These are phyloP conservation scores for Yamadazyma ubonensis DNA, from an alignment of 805 yeast species.

Conservation along the genomic window DNA sequence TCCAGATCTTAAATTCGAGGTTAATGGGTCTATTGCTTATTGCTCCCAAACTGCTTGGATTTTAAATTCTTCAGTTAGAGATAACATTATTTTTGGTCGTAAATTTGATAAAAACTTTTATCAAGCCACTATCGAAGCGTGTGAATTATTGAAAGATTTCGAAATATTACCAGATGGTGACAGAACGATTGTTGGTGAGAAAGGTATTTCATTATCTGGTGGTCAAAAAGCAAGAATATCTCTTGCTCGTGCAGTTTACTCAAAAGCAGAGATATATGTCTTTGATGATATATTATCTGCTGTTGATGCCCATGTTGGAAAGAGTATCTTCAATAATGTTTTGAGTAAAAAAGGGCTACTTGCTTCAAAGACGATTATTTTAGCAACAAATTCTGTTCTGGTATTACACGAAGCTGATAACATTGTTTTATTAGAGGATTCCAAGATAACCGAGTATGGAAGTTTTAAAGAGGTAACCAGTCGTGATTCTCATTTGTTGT, in stretches of 20 bases:
- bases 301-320: conserved; percentile 44
- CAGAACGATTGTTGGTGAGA: conserved; percentile 43
- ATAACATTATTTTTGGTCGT: conserved; percentile 40
- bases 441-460: conserved; percentile 40
- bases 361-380: conserved; percentile 32
- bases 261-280: conserved; percentile 40
- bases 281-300: conserved; percentile 44
- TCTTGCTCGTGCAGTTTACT: conserved; percentile 42
- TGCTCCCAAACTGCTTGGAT: conserved; percentile 45
- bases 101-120: conserved; percentile 31
- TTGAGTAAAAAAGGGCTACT: conserved; percentile 32
- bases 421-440: conserved; percentile 30
- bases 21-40: conserved; percentile 38
- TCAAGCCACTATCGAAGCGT: conserved; percentile 33
- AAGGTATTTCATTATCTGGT: conserved; percentile 43
- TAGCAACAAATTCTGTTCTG: conserved; percentile 40
- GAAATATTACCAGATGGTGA: conserved; percentile 40
- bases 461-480: conserved; percentile 49
- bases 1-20: conserved; percentile 18
- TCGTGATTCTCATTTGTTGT: conserved; percentile 32
- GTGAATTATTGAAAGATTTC: conserved; percentile 37
- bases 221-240: conserved; percentile 45
- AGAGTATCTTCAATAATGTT: conserved; percentile 30
- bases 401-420: conserved; percentile 35
- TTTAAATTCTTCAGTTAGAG: conserved; percentile 39